Evolutionary conservation across 345 rosid species (phyloP), one percentile per base, ranked within the genome.

Genomic region (Brassica carinata): DNA sequence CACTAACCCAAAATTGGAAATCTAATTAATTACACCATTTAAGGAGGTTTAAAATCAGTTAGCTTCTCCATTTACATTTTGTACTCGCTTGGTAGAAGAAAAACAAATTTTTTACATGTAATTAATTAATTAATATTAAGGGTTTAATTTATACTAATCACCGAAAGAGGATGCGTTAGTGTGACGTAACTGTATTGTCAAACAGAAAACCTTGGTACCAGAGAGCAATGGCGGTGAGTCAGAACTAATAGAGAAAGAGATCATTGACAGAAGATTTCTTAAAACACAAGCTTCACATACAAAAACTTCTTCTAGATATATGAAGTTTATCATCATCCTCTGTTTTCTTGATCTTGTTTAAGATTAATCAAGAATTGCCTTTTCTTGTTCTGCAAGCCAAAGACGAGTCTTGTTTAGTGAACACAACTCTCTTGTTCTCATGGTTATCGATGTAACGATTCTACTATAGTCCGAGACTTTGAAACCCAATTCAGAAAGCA

Each of bases 201-300:
- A 77, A 61, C 81, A 93, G 97, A 95, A 95, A 90, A 83, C 93
- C 90, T 69, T 95, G 99, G 99, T 93, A 93, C 83, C 93, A 91
- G 61, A 86, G 90, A 87, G 99, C 98, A 77, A 89, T 90, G 88
- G 90, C 92, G 83, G 83, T 85, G 80, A 29, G 30, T 29, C 30
- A 29, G 31, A 3, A 29, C 31, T 34, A 6, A 8, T 34, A 34
- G 38, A 34, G 38, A 34, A 34, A 1, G 36, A 33, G 38, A 34
- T 34, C 38, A 34, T 34, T 34, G 8, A 34, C 38, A 34, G 38
- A 34, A 34, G 38, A 7, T 36, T 36, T 36, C 40, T 36, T 36
- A 6, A 36, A 36, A 36, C 40, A 2, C 40, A 36, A 36, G 40
- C 45, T 38, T 38, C 45, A 38, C 45, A 38, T 38, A 38, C 45